Percentiles rank a stretch among this genome's conserved stretches.
Conservation (phyloP, 345 rosid species). For the Laguncularia racemosa region DNA sequence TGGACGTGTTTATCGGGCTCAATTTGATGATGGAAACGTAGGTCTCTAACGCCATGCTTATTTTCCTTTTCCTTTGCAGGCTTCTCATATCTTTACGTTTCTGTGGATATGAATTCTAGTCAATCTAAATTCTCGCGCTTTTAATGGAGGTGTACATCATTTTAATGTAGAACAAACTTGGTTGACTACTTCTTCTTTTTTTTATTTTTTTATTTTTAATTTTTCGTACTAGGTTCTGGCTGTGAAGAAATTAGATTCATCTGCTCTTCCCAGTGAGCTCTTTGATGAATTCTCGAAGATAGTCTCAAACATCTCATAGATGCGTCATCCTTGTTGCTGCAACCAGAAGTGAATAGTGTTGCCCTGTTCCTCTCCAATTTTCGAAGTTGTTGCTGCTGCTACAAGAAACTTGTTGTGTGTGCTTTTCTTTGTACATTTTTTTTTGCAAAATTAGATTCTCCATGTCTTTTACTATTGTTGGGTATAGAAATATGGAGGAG, state of each 20-base stretch:
- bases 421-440: too few relatives aligned
- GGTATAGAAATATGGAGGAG: too few relatives aligned
- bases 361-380: too few relatives aligned
- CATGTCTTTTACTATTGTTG: too few relatives aligned
- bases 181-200: neutral
- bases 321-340: slow-evolving; percentile 89
- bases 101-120: too few relatives aligned
- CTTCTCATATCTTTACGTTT: neutral
- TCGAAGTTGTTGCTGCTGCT: too few relatives aligned
- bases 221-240: slow-evolving; percentile 72
- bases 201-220: too few relatives aligned
- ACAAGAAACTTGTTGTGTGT: too few relatives aligned
- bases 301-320: slow-evolving; percentile 67
- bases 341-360: too few relatives aligned
- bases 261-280: slow-evolving; percentile 53
- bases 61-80: neutral
- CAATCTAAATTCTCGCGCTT: too few relatives aligned
- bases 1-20: slow-evolving; percentile 98
- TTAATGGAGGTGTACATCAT: neutral
- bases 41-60: slow-evolving; percentile 3
- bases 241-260: slow-evolving; percentile 87
- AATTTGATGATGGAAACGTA: slow-evolving; percentile 83
- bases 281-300: slow-evolving; percentile 74
- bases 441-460: too few relatives aligned
- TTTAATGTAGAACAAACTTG: neutral